Percentiles rank a stretch among this genome's conserved stretches.
phyloP scores from a whole-genome alignment of 1,284 basidiomycete genomes.

The Rhodotorula sp. region DNA sequence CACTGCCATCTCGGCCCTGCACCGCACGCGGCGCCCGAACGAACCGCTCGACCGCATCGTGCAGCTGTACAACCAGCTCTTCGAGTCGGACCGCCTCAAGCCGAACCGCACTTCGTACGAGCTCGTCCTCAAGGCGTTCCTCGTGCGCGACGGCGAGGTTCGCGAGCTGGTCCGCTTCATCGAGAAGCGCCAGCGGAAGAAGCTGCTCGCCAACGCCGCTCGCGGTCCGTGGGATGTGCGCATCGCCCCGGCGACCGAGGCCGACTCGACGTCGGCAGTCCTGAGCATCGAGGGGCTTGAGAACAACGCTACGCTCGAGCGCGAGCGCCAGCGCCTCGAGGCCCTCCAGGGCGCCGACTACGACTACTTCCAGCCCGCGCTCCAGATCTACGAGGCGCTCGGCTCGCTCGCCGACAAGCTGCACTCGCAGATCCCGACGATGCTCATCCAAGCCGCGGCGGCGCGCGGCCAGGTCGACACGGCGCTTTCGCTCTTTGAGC shows the following conservation, averaged over 20 bases:
- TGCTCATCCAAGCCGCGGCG: conserved; percentile 68
- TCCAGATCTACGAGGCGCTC: conserved; percentile 70
- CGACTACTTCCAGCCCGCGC: conserved; percentile 69
- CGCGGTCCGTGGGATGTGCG: conserved; percentile 36
- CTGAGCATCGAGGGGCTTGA: not conserved
- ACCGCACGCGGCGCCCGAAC: conserved; percentile 57
- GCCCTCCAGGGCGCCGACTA: conserved; percentile 58
- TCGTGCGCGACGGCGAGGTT: conserved; percentile 71
- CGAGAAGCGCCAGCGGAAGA: conserved; percentile 53
- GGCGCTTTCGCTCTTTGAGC: conserved; percentile 68
- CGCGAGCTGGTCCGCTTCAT: conserved; percentile 56
- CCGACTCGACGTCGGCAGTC: conserved; percentile 4
- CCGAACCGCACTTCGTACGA: conserved; percentile 71
- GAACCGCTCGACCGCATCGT: conserved; percentile 65
- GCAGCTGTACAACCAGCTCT: conserved; percentile 74
- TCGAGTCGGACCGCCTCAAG: conserved; percentile 61
- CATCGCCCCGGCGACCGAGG: not conserved
- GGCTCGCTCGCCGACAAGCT: conserved; percentile 50
- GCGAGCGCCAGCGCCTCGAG: conserved; percentile 33
- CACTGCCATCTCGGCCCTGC: conserved; percentile 62
- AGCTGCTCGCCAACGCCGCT: conserved; percentile 17
- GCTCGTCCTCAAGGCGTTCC: conserved; percentile 68
- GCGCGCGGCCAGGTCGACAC: conserved; percentile 62
- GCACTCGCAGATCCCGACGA: conserved; percentile 51
- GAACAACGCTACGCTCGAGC: not conserved